Evolutionary conservation across 139 green algal genomes (phyloP).

Genomic region (Chlamydomonas incerta): DNA sequence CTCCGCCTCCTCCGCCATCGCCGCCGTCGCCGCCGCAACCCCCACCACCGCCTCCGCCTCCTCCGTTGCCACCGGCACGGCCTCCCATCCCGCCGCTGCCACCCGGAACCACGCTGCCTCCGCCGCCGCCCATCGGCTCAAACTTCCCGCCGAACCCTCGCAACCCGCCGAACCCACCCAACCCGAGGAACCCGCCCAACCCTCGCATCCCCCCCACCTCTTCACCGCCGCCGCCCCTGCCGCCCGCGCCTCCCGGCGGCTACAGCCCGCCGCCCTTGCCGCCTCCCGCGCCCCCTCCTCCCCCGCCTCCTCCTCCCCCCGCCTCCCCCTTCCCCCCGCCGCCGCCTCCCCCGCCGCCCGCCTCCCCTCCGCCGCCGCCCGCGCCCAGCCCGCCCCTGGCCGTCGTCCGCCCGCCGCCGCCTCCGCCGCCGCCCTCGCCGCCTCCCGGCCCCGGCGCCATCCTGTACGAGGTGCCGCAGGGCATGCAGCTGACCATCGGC

Average conservation of each 20-base stretch:
- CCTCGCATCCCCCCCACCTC: neutral
- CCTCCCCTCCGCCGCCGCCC: neutral
- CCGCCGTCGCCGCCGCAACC: neutral
- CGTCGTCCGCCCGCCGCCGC: neutral
- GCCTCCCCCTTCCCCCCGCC: neutral
- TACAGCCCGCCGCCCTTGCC: neutral
- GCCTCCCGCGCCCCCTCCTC: neutral
- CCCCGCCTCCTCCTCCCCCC: neutral
- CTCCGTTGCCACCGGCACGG: neutral
- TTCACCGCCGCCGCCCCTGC: neutral
- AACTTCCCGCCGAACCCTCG: neutral
- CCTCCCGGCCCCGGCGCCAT: neutral
- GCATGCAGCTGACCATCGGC: neutral
- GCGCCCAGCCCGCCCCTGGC: neutral
- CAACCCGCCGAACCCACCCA: slow-evolving; percentile 3
- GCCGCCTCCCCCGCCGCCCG: neutral
- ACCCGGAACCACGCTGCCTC: neutral
- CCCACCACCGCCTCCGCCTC: neutral
- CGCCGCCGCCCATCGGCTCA: neutral
- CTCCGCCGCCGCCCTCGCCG: neutral
- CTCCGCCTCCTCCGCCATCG: neutral
- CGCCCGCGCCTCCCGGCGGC: neutral
- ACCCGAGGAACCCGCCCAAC: neutral
- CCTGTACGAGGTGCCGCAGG: neutral
- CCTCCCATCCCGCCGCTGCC: neutral